Base-by-base conservation (phyloP, 2,329 filamentous ascomycete species). In the Aspergillus sp. region DNA sequence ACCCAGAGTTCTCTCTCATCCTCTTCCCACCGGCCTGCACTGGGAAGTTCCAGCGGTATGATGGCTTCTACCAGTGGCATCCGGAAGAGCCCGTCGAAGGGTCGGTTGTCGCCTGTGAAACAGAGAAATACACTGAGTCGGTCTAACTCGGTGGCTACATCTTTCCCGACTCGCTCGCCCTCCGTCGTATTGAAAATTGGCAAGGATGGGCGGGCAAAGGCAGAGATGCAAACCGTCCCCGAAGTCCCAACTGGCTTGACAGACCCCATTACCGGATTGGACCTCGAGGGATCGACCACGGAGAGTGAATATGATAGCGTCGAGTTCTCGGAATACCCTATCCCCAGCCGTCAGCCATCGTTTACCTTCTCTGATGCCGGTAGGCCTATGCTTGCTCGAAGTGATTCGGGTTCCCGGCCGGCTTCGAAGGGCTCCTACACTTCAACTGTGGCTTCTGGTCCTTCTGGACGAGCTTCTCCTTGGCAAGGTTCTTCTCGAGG, bases 171-270 rank as follows among this genome's bases (percentile, higher is more conserved):
- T 38, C 67, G 67, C 2, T 68, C 71, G 19, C 65, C 65, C 30
- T 73, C 71, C 5, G 59, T 76, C 15, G 64, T 74, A 4, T 61
- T 76, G 19, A 70, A 66, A n/a, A 74, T 76, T 51, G 73, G 73
- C 49, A 67, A 69, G 43, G 72, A 74, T 54, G 73, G 74, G 12
- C 62, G 73, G 47, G 74, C 74, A 23, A 75, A 71, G 57, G 69
- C 73, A 4, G 69, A 73, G 49, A 70, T 72, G 60, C 66, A 68
- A 46, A 51, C 68, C 5, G 56, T 69, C 13, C 53, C 60, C 13
- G 60, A 66, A 44, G 57, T 56, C 10, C 56, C 63, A 4, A 66
- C 62, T 1, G 63, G 60, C 1, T 52, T 66, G 51, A 67, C 64
- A 1, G 64, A 71, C 55, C 62, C 59, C 25, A 48, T 67, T 48